phyloP scores from a whole-genome alignment of 179 eudicot genomes.

The Vitellaria paradoxa region DNA sequence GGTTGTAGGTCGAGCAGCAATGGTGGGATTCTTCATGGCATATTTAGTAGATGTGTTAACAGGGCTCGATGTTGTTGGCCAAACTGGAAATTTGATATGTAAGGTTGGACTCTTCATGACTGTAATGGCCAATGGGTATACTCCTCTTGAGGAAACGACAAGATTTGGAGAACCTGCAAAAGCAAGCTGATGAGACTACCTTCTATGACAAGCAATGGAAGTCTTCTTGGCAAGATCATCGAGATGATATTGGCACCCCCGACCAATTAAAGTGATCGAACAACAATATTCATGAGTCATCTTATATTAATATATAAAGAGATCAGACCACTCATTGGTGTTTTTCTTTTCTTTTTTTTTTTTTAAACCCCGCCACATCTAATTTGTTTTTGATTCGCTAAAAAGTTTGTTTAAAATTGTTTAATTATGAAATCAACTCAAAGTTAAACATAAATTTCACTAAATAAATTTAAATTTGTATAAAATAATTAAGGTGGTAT shows the following conservation, averaged over 20 bases:
- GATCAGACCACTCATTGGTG: too few species aligned
- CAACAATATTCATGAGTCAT: too few species aligned
- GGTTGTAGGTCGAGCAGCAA: constrained; percentile 92
- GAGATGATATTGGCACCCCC: constrained; percentile 1
- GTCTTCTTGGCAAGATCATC: constrained; percentile 82
- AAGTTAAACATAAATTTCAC: too few species aligned
- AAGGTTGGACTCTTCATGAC: constrained; percentile 71
- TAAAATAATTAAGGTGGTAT: too few species aligned
- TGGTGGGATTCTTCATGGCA: constrained; percentile 92
- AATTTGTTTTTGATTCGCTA: too few species aligned
- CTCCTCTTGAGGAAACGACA: constrained; percentile 65
- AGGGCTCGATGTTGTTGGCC: constrained; percentile 87
- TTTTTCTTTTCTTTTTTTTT: too few species aligned
- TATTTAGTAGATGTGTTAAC: constrained; percentile 87
- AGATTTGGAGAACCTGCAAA: constrained; percentile 70
- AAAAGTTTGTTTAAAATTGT: too few species aligned
- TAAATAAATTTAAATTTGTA: too few species aligned
- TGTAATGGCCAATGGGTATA: constrained; percentile 63
- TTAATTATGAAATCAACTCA: too few species aligned
- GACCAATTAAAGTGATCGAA: constrained; percentile 1
- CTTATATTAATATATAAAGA: too few species aligned
- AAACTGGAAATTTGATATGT: constrained; percentile 85
- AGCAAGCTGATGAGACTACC: constrained; percentile 74
- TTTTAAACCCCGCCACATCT: too few species aligned
- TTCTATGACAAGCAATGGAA: constrained; percentile 97